These are phyloP conservation scores for Shiraia sp. DNA, from an alignment of 2,329 filamentous ascomycete species.

Conservation along the genomic window DNA sequence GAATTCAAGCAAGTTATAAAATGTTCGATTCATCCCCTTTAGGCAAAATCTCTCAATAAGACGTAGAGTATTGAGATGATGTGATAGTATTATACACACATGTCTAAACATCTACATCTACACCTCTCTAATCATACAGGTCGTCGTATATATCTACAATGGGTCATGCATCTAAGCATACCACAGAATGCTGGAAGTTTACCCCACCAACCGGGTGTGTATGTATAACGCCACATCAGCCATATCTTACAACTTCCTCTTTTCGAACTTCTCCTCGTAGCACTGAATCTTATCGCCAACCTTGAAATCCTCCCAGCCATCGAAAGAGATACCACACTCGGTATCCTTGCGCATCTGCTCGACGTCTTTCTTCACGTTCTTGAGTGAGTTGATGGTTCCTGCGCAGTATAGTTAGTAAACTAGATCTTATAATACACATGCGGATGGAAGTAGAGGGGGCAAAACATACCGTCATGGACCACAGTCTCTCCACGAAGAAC, in stretches of 20 bases:
- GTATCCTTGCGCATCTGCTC: conserved; percentile 85
- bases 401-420: conserved; percentile 7
- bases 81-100: too few species aligned
- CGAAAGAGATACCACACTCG: conserved; percentile 92
- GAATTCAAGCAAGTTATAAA: too few species aligned
- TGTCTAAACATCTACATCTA: too few species aligned
- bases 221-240: not conserved
- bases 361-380: conserved; percentile 91
- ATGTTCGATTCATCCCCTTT: too few species aligned
- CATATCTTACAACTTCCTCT: conserved; percentile 57
- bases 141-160: not conserved
- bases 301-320: conserved; percentile 75
- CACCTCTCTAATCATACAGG: too few species aligned
- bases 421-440: not conserved
- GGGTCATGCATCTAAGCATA: not conserved
- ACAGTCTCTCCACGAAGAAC: conserved; percentile 72
- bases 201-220: too few species aligned
- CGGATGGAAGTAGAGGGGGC: not conserved
- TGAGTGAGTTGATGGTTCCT: conserved; percentile 82
- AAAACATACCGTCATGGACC: conserved; percentile 76
- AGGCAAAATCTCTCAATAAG: too few species aligned
- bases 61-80: too few species aligned
- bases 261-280: conserved; percentile 78
- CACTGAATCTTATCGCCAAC: conserved; percentile 85
- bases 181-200: not conserved